Evolutionary conservation across 2,329 filamentous ascomycete genomes (phyloP), one percentile per base, ranked within the genome.

Genomic region (Pseudogymnoascus sp.): DNA sequence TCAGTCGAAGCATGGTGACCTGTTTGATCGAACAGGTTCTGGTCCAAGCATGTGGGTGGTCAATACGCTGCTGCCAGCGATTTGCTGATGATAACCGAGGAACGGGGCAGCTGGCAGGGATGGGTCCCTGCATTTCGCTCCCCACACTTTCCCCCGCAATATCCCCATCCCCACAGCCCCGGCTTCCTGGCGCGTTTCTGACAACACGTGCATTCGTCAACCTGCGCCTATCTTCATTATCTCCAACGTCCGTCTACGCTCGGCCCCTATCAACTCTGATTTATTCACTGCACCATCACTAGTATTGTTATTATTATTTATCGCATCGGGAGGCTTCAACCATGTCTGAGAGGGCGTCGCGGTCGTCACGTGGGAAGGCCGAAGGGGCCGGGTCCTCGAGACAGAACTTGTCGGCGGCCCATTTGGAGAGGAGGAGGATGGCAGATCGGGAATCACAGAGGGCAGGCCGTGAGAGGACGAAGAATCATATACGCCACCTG

Each of bases 351-450:
- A 54, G 3, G 28, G 9, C 47, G 28, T 33, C 47, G 16, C 47
- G 28, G 47, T 54, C 47, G 28, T 54, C 47, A 54, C 47, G 47
- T 54, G 28, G 47, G n/a, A 54, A 54, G 47, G 28, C n/a, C n/a
- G 47, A 54, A 33, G 16, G 47, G 25, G 16, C 16, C 6, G 28
- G 47, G 28, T 54, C 28, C n/a, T 54, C 47, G 6, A 28, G 47
- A 14, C 47, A 54, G 47, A 33, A 54, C 47, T 54, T 54, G 28
- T 54, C 47, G n/a, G 47, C 47, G 11, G 47, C 47, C 28, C 47
- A 54, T 16, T n/a, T 54, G 9, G 47, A 54, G 16, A 54, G 9
- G 47, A 54, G 47, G 28, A 54, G 47, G 25, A 54, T 54, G 47
- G 47, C 47, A 20, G 47, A 54, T 16, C 25, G 47, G 11, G 47